phyloP scores from a whole-genome alignment of 2,329 filamentous ascomycete genomes.

The Saccharata proteae region DNA sequence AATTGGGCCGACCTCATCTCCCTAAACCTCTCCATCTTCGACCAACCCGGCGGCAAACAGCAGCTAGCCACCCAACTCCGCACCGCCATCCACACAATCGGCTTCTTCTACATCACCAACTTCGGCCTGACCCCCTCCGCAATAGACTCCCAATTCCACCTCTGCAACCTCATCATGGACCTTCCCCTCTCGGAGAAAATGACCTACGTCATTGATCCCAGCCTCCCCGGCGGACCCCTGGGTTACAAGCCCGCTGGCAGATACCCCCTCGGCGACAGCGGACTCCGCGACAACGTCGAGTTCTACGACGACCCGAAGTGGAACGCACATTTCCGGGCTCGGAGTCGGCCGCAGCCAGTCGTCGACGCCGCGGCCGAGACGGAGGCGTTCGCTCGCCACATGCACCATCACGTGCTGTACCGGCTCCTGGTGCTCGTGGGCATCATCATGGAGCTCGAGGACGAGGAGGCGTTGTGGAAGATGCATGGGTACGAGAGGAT shows the following conservation, averaged over 20 bases:
- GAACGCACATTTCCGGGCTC: no score
- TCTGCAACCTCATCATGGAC: constrained; percentile 13
- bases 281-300: no score
- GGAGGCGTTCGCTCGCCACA: no score
- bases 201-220: constrained; percentile 11
- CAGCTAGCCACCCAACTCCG: constrained; percentile 12
- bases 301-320: no score
- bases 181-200: constrained; percentile 11
- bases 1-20: constrained; percentile 11
- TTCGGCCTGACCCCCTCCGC: constrained; percentile 12
- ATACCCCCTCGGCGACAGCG: no score
- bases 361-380: no score
- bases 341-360: no score
- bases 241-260: no score
- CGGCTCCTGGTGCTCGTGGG: constrained; percentile 2
- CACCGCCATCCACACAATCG: constrained; percentile 13
- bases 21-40: constrained; percentile 13
- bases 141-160: constrained; percentile 12
- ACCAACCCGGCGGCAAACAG: constrained; percentile 12
- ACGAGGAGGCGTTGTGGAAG: background rate
- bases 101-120: constrained; percentile 15
- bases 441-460: constrained; percentile 1
- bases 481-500: constrained; percentile 1
- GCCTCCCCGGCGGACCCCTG: no score
- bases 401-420: background rate